Base-by-base conservation (phyloP, 2,329 filamentous ascomycete species). In the Aspergillus eucalypticola region DNA sequence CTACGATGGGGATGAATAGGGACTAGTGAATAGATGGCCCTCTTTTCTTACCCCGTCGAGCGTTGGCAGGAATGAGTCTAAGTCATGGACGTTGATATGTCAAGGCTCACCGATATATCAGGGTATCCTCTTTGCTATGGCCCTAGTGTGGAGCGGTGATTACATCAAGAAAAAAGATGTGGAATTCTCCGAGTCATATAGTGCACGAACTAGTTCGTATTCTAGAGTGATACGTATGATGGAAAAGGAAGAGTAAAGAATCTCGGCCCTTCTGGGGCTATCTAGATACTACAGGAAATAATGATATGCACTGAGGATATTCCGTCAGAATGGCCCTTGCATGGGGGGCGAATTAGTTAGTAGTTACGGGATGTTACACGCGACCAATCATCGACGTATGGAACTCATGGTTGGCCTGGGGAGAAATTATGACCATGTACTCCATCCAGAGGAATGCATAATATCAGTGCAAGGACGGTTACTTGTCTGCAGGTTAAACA, bases 391-490 rank as follows among this genome's bases (percentile, higher is more conserved):
- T 21, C 15, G 32, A 39, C 17, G 35, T 38, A 53, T 46, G 51
- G 32, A 35, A 35, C 32, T 35, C 44, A 54, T 39, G 32, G 42
- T 48, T 49, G 56, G 48, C 46, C 15, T 49, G 56, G 55, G 51
- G 32, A 55, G 25, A 17, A 38, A 55, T 59, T 55, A 44, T 13
- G 55, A 46, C 29, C 38, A 61, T 48, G 42, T 17, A 38, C 19
- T 44, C 27, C 41, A 21, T 21, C 39, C 58, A 46, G 46, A 57
- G 39, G 25, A 58, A 49, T 52, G 38, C 49, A 49, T 54, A 60
- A 57, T 54, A 54, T 57, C 56, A 52, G 60, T 51, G 56, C 55
- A 62, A 62, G 60, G 56, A 51, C 48, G 4, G 8, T 32, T 62
- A 52, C 60, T 56, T 42, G 29, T 27, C 46, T 50, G 25, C 44